phyloP scores from a whole-genome alignment of 352 stramenopile genomes.

The Chrysophaeum taylorii region DNA sequence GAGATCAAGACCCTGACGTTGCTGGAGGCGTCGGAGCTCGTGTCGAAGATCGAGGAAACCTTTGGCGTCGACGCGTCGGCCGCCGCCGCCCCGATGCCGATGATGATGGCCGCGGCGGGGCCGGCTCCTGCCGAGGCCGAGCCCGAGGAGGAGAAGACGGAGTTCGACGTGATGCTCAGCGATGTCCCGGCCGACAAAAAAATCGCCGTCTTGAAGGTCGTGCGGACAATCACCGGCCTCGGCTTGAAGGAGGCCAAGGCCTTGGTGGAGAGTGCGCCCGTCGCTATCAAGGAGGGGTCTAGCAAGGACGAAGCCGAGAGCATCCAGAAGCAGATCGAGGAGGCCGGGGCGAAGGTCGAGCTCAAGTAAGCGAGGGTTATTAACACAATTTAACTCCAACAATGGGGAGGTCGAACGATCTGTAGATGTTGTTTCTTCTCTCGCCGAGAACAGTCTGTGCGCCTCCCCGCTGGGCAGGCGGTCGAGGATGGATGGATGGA shows the following conservation, averaged over 20 bases:
- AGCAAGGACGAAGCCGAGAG: constrained; percentile 22
- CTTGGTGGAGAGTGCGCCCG: constrained; percentile 24
- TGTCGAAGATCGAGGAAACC: constrained; percentile 31
- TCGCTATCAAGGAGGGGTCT: constrained; percentile 18
- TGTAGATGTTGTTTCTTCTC: too few relatives aligned
- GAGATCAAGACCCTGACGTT: constrained; percentile 31
- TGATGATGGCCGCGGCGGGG: neutral
- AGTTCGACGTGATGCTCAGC: constrained; percentile 25
- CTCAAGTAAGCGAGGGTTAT: constrained; percentile 14
- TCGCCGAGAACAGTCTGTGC: too few relatives aligned
- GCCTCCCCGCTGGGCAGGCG: too few relatives aligned
- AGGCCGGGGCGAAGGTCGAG: constrained; percentile 10
- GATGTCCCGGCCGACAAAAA: constrained; percentile 25
- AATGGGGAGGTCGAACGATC: too few relatives aligned
- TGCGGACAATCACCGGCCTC: constrained; percentile 23
- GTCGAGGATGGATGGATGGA: too few relatives aligned
- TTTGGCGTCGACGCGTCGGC: constrained; percentile 31
- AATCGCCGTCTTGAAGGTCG: constrained; percentile 24
- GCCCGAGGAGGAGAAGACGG: constrained; percentile 24
- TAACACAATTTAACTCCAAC: too few relatives aligned
- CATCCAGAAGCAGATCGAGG: constrained; percentile 17
- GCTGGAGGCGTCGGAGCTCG: constrained; percentile 28
- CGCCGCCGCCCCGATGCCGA: constrained; percentile 17
- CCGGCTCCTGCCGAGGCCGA: constrained; percentile 11
- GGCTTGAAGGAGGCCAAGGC: constrained; percentile 28